Evolutionary conservation across 139 green algal species (phyloP).

Genomic region (Tetraselmis chui): DNA sequence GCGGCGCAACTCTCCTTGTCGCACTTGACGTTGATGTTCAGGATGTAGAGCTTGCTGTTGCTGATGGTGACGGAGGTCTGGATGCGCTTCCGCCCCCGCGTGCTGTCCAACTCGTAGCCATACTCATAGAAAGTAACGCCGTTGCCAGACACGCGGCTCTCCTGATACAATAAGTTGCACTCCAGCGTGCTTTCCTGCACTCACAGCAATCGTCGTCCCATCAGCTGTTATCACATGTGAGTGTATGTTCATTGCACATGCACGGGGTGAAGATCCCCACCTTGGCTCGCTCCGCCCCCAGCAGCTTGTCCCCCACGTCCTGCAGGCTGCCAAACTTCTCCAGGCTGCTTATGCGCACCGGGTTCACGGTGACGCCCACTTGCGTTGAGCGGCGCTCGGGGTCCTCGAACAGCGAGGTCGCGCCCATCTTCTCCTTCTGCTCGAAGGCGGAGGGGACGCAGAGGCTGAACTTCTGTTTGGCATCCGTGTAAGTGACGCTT

Average conservation of each 20-base stretch:
- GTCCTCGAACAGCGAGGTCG: conserved; percentile 70
- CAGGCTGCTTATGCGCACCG: conserved; percentile 51
- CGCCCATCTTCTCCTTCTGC: conserved; percentile 40
- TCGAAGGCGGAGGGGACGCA: conserved; percentile 14
- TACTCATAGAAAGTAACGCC: conserved; percentile 36
- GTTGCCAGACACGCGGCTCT: background rate
- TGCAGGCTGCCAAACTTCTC: conserved; percentile 53
- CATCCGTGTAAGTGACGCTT: no score
- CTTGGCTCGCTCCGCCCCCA: conserved; percentile 40
- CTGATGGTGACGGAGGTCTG: conserved; percentile 60
- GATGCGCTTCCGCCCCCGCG: conserved; percentile 64
- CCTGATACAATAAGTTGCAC: conserved; percentile 33
- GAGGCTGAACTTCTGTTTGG: conserved; percentile 18
- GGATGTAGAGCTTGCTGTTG: conserved; percentile 55
- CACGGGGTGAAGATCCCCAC: background rate
- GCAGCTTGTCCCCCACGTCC: conserved; percentile 44
- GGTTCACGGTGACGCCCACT: conserved; percentile 68
- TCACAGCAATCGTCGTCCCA: no score
- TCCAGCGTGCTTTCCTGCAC: conserved; percentile 61
- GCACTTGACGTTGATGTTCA: conserved; percentile 58
- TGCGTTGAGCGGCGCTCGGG: conserved; percentile 42
- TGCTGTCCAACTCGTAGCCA: conserved; percentile 75
- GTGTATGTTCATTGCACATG: background rate
- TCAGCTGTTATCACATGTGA: background rate
- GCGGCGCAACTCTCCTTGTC: conserved; percentile 28